Evolutionary conservation across 257 asterid genomes (phyloP), one percentile per base, ranked within the genome.

Genomic region (Lavandula angustifolia): DNA sequence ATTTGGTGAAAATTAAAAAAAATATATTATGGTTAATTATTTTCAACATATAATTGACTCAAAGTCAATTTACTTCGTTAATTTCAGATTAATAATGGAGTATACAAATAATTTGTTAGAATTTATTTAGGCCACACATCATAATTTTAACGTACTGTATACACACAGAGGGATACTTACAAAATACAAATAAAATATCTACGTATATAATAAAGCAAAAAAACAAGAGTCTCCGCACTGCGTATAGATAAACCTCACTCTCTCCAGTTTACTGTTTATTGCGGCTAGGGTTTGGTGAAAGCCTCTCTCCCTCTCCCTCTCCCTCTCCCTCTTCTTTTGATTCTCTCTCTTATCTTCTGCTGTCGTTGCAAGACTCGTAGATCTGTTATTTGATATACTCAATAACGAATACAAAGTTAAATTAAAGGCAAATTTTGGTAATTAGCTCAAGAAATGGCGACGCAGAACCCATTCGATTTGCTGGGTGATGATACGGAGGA

Each of bases 221-320:
- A 32, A 9, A 33, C 6, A 9, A 9, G 14, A 37, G 49, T 58
- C 48, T 40, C 48, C 64, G 5, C 64, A 37, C 49, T 2, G 64
- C 33, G 48, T 38, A 8, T 58, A 58, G 64, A 58, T 38, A 58
- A 58, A 58, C 64, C 64, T 40, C 73, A 54, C 74, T 60, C 66
- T 4, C 58, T 8, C 13, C 3, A 18, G 10, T 34, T 22, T 1
- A 38, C 62, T 60, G 70, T 44, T 56, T 56, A 75, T 81, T 76
- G 88, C 91, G 85, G 94, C 95, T 87, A 87, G 94, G 95, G 94
- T 85, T 87, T 83, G 77, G 54, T 62, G 49, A 16, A 68, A 34
- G 62, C 70, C 73, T 5, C 44, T 5, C 55, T 9, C 42, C 49
- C 52, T 58, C 38, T 48, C 22, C 32, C 16, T 2, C 32, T 4